These are phyloP conservation scores for Hemisphaericaspora subhashii DNA, from an alignment of 1,139 yeast species.

Conservation along the genomic window DNA sequence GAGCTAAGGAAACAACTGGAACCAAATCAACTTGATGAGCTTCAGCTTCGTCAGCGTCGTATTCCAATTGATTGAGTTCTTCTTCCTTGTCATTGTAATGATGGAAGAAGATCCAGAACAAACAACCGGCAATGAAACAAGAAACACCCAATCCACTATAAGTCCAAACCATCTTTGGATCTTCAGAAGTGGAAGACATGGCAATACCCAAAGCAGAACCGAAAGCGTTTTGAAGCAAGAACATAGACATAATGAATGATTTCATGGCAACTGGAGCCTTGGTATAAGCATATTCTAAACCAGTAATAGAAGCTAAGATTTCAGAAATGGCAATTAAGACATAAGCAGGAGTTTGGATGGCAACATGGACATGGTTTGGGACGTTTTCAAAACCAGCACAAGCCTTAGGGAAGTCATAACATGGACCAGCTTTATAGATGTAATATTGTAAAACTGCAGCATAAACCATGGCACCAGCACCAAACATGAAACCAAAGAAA, in stretches of 20 bases:
- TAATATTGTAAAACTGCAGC: slow-evolving; percentile 79
- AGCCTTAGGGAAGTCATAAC: slow-evolving; percentile 59
- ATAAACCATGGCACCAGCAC: slow-evolving; percentile 66
- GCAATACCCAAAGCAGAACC: slow-evolving; percentile 76
- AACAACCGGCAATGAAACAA: slow-evolving; percentile 55
- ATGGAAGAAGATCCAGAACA: slow-evolving; percentile 61
- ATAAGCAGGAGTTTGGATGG: slow-evolving; percentile 63
- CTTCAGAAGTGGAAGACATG: slow-evolving; percentile 58
- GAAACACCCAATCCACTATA: slow-evolving; percentile 64
- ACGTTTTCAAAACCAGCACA: slow-evolving; percentile 30
- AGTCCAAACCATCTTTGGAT: slow-evolving; percentile 69
- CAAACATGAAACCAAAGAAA: slow-evolving; percentile 70
- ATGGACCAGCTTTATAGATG: slow-evolving; percentile 73
- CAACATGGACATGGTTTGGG: slow-evolving; percentile 58
- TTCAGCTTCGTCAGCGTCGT: slow-evolving; percentile 19
- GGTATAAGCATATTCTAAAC: slow-evolving; percentile 69
- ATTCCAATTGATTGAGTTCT: slow-evolving; percentile 56
- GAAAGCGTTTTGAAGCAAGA: slow-evolving; percentile 59
- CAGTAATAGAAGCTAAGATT: slow-evolving; percentile 64
- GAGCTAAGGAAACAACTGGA: slow-evolving; percentile 24
- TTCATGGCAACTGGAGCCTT: slow-evolving; percentile 67
- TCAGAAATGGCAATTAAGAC: slow-evolving; percentile 60
- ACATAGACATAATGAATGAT: slow-evolving; percentile 61
- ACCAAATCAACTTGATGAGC: slow-evolving; percentile 12
- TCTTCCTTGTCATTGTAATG: slow-evolving; percentile 59